Percentiles rank a stretch among this genome's conserved stretches.
Conservation (phyloP, 805 yeast genomes). For the Schizosaccharomyces octosporus region DNA sequence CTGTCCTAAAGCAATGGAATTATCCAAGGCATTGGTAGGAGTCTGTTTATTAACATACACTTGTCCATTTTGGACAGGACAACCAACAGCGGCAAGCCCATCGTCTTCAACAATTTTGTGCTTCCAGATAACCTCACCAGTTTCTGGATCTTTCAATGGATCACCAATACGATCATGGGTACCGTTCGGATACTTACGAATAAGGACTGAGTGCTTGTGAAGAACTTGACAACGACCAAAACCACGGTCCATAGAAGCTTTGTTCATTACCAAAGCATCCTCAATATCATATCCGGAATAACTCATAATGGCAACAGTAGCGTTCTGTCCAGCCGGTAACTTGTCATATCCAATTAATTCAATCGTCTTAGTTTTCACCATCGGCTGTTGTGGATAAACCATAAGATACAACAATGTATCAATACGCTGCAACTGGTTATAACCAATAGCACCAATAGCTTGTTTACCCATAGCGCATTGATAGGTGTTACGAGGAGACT, state of each 20-base stretch:
- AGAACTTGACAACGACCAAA: constrained; percentile 94
- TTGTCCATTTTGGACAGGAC: constrained; percentile 73
- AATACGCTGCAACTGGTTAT: constrained; percentile 84
- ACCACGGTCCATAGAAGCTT: constrained; percentile 83
- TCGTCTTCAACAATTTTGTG: constrained; percentile 78
- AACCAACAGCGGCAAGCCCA: constrained; percentile 92
- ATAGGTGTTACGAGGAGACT: constrained; percentile 76
- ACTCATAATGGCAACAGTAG: constrained; percentile 96
- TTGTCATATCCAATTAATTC: constrained; percentile 89
- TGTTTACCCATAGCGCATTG: constrained; percentile 97
- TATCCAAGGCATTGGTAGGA: constrained; percentile 57
- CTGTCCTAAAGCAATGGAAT: constrained; percentile 20
- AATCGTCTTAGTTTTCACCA: constrained; percentile 94
- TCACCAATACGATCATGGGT: constrained; percentile 80
- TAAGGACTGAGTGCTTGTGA: constrained; percentile 66
- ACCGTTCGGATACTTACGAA: constrained; percentile 82
- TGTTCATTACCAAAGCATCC: constrained; percentile 88
- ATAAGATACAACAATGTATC: constrained; percentile 79
- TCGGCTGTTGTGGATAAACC: constrained; percentile 98
- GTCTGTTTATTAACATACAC: constrained; percentile 81
- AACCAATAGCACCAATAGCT: constrained; percentile 98
- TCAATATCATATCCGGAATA: constrained; percentile 98
- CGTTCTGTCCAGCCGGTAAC: constrained; percentile 95
- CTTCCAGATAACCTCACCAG: constrained; percentile 53
- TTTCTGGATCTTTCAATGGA: constrained; percentile 48